Base-by-base conservation (phyloP, 169 alveolate genomes). In the Neospora caninum region DNA sequence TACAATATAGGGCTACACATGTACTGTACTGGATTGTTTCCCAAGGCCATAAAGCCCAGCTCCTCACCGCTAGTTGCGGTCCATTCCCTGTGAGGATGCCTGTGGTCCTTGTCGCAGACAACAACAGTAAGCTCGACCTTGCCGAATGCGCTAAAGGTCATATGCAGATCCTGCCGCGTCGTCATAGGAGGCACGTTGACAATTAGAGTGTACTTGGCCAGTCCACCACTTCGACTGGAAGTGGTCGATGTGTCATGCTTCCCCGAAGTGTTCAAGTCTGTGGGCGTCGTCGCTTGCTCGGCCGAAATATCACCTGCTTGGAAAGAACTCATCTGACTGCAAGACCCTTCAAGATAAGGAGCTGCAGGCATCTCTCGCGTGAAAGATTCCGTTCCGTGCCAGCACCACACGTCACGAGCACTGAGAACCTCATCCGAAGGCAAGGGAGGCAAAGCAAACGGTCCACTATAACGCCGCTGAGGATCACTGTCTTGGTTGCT, bases 31-130 rank as follows among this genome's bases (percentile, higher is more conserved):
- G 4, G 58, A 49, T 49, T 4, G 58, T 49, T 49, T 49, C 58
- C 4, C 58, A 13, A 49, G 58, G 58, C 22, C 58, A 49, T 13
- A 49, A 49, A 49, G 58, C 13, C 4, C n/a, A 6, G 29, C 36
- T 18, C 10, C 93, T 88, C 29, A 88, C 93, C 93, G 64, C 93
- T 88, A 20, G 97, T 95, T 38, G 97, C 96, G 0, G 97, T 96
- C 97, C 97, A 96, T 92, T 96, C 97, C 69, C 92, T 96, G 88
- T 96, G 91, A 22, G 97, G 97, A 78, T 96, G 96, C 69, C 97
- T 91, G 58, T 95, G 93, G 83, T 94, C 91, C 86, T 95, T 95
- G 92, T 96, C 96, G 88, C 97, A 96, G 31, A 96, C 97, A 20
- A 96, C 97, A 94, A 95, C 95, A 53, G 96, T 94, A 64, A 96